These are phyloP conservation scores for Cryptosporidium tyzzeri DNA, from an alignment of 169 alveolate genomes.

Conservation along the genomic window DNA sequence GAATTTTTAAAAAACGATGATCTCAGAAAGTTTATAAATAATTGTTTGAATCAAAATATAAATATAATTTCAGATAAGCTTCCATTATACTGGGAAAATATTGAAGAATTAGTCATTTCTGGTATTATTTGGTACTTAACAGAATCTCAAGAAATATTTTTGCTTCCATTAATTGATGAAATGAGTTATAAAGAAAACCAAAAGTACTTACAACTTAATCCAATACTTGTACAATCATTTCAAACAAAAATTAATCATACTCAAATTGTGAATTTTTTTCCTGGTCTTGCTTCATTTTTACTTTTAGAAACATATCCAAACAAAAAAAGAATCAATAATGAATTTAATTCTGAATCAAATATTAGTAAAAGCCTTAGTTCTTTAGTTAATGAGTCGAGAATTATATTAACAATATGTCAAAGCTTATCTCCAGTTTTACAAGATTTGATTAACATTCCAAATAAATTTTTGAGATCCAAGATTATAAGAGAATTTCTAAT, in stretches of 20 bases:
- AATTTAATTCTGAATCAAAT: background rate
- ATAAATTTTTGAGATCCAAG: background rate
- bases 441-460: background rate
- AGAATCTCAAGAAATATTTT: constrained; percentile 11
- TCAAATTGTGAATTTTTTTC: constrained; percentile 23
- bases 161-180: constrained; percentile 24
- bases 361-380: background rate
- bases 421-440: constrained; percentile 26
- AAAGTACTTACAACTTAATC: background rate
- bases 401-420: constrained; percentile 4
- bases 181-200: background rate
- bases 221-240: constrained; percentile 35
- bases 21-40: background rate
- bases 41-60: background rate
- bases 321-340: constrained; percentile 1
- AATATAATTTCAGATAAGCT: background rate
- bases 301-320: constrained; percentile 13
- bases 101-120: background rate
- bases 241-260: background rate
- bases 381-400: background rate
- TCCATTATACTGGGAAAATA: constrained; percentile 2
- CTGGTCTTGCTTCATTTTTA: constrained; percentile 42
- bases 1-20: background rate
- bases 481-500: background rate
- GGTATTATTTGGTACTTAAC: constrained; percentile 65